Base-by-base conservation (phyloP, 108 stramenopile species). In the Skeletonema marinoi region DNA sequence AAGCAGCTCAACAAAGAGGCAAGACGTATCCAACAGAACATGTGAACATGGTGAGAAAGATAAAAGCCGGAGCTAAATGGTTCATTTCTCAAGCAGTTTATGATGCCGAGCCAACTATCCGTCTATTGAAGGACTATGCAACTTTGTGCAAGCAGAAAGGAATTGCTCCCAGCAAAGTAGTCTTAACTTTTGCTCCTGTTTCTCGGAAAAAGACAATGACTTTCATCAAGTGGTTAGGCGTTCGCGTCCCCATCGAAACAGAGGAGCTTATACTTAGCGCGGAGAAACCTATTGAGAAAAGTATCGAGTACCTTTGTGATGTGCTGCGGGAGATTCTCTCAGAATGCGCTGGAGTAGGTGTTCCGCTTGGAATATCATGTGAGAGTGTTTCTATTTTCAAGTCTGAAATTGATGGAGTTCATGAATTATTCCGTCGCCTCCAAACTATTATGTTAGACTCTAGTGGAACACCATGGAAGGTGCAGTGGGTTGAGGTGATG, bases 151-250 rank as follows among this genome's bases (percentile, higher is more conserved):
- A 72, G 32, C 64, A 68, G 58, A 54, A 67, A 17, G 86, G 85
- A 17, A 41, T 85, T 4, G 13, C 66, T 2, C 86, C 86, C 4
- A 62, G 73, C 65, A 89, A 89, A 80, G 54, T 89, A 25, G 70
- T 89, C 0, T 65, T 89, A 46, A 89, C 89, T 17, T 89, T 89
- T 70, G 86, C 85, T 12, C 89, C 89, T 32, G 86, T 85, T 3
- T 78, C 78, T 10, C 61, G 87, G 32, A 51, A 59, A 3, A 89
- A 89, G 33, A 89, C 89, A 12, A 81, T 89, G 83, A 68, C 60
- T 38, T 89, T 89, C 75, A 70, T 89, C 60, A 87, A 89, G 59
- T 89, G 89, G 89, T 56, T 89, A 35, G 89, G 89, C 12, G 82
- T 89, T 46, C 46, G 38, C 29, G 87, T 89, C n/a, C 89, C 89